These are phyloP conservation scores for Ascoidea tarda DNA, from an alignment of 805 yeast species.

Conservation along the genomic window DNA sequence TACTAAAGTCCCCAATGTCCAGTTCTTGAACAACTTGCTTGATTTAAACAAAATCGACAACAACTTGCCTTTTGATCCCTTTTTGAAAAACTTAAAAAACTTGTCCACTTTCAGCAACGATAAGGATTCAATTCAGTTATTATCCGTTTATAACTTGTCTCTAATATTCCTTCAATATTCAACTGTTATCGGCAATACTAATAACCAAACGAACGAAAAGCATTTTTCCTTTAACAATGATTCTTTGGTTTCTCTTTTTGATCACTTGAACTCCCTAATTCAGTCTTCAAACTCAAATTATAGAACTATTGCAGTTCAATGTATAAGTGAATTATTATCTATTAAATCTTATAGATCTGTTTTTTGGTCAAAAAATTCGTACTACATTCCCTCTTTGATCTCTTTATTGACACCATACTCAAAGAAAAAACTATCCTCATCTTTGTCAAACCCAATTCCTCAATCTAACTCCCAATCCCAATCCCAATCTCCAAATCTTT, in stretches of 20 bases:
- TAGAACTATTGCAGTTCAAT: slow-evolving; percentile 51
- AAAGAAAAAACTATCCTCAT: slow-evolving; percentile 18
- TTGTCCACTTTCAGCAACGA: background rate
- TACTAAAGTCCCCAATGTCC: slow-evolving; percentile 16
- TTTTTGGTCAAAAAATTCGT: slow-evolving; percentile 31
- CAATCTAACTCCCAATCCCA: slow-evolving; percentile 18
- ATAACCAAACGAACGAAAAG: slow-evolving; percentile 6
- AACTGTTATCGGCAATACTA: no score
- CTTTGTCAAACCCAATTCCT: slow-evolving; percentile 17
- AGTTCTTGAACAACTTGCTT: slow-evolving; percentile 2
- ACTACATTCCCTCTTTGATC: slow-evolving; percentile 34
- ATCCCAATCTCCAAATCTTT: no score
- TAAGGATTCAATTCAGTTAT: slow-evolving; percentile 33
- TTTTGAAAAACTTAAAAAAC: slow-evolving; percentile 28
- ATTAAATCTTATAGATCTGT: slow-evolving; percentile 35
- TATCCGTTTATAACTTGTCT: slow-evolving; percentile 40
- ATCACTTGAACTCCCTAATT: slow-evolving; percentile 16
- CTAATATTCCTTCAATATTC: slow-evolving; percentile 24
- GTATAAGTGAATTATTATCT: slow-evolving; percentile 45
- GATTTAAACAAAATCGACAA: slow-evolving; percentile 5
- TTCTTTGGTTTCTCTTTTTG: slow-evolving; percentile 24
- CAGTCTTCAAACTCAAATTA: slow-evolving; percentile 26
- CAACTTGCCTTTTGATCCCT: slow-evolving; percentile 37
- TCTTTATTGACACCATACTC: slow-evolving; percentile 20
- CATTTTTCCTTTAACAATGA: slow-evolving; percentile 15